Percentiles rank a stretch among this genome's conserved stretches.
Conservation (phyloP, 176 grass and related monocot genomes). For the Tuctoria greenei region DNA sequence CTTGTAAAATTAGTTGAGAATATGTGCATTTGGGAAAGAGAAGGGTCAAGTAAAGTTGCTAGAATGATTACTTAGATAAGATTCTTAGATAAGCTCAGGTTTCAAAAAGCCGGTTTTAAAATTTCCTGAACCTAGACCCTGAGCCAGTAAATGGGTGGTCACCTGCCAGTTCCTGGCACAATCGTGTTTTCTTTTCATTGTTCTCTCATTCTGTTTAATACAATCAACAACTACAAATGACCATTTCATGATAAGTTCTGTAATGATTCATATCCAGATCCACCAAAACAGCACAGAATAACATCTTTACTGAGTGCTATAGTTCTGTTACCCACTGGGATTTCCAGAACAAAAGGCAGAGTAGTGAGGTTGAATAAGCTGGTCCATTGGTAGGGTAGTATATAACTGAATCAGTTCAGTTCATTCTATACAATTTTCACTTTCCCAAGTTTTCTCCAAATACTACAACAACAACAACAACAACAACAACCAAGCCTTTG, state of each 20-base stretch:
- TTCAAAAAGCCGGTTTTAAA: not conserved
- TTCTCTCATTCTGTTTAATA: not conserved
- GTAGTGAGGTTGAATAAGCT: conserved; percentile 6
- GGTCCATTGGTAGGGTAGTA: not conserved
- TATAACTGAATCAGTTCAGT: conserved; percentile 1
- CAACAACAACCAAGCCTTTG: too few species aligned
- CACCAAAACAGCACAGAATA: not conserved
- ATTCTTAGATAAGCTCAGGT: conserved; percentile 15
- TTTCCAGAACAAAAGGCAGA: not conserved
- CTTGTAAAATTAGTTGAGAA: not conserved
- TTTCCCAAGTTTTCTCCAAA: not conserved
- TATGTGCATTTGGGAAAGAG: not conserved
- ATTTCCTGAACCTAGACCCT: not conserved
- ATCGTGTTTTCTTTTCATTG: not conserved
- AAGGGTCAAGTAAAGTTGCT: conserved; percentile 2
- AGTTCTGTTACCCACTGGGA: not conserved
- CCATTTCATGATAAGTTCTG: not conserved
- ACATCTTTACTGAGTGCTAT: not conserved
- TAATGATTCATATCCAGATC: not conserved
- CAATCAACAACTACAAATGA: not conserved
- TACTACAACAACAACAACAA: too few species aligned
- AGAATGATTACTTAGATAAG: not conserved
- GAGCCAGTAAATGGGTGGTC: not conserved
- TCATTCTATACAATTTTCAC: not conserved
- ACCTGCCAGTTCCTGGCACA: not conserved